phyloP scores from a whole-genome alignment of 805 yeast genomes.

The Metschnikowia colocasiae region DNA sequence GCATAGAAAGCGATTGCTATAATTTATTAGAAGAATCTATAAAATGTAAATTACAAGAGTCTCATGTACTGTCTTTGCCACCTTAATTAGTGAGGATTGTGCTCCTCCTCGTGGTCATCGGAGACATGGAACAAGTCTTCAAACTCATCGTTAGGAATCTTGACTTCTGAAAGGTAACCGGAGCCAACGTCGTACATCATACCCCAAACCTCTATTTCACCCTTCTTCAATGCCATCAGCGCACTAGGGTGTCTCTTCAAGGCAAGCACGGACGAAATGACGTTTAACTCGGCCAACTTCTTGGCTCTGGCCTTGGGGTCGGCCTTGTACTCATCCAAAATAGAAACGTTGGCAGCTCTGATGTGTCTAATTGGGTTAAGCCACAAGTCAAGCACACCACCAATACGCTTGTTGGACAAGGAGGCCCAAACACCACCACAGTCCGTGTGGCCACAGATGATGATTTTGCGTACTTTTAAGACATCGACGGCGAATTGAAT shows the following conservation, averaged over 20 bases:
- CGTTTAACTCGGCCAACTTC: conserved; percentile 22
- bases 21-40: not conserved
- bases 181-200: conserved; percentile 21
- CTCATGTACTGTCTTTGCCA: not conserved
- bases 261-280: conserved; percentile 18
- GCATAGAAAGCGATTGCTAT: not conserved
- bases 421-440: conserved; percentile 23
- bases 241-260: conserved; percentile 22
- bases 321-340: conserved; percentile 15
- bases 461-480: conserved; percentile 20
- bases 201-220: conserved; percentile 23
- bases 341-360: conserved; percentile 18
- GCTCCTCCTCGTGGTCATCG: conserved; percentile 28
- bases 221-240: conserved; percentile 19
- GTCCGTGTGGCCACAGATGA: conserved; percentile 22
- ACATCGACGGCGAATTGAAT: conserved; percentile 22
- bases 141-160: conserved; percentile 38
- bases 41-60: not conserved
- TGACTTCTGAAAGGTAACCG: conserved; percentile 20
- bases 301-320: conserved; percentile 19
- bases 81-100: conserved; percentile 19
- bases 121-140: conserved; percentile 40
- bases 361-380: conserved; percentile 22
- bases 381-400: conserved; percentile 23
- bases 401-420: conserved; percentile 19